Percentiles rank a stretch among this genome's conserved stretches.
phyloP scores from a whole-genome alignment of 768 basidiomycete species.

The Suillus paluster region DNA sequence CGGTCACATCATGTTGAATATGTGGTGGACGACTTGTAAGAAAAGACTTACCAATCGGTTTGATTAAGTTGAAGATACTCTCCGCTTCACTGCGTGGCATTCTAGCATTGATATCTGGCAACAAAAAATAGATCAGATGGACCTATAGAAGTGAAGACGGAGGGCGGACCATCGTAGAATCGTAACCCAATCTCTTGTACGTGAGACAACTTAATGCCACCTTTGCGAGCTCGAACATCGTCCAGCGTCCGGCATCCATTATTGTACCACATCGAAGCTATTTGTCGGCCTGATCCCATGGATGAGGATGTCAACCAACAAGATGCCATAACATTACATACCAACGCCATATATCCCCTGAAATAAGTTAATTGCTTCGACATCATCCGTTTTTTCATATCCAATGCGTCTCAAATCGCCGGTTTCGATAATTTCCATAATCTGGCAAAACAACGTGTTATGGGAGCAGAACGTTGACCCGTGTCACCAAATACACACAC shows the following conservation, averaged over 20 bases:
- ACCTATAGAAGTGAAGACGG: slow-evolving; percentile 1
- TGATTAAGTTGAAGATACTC: slow-evolving; percentile 73
- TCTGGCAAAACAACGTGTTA: slow-evolving; percentile 46
- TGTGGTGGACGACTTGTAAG: neutral
- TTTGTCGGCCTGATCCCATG: slow-evolving; percentile 56
- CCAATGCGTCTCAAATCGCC: slow-evolving; percentile 71
- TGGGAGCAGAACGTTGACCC: neutral
- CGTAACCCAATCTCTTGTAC: slow-evolving; percentile 70
- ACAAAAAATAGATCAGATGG: neutral
- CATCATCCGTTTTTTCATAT: slow-evolving; percentile 69
- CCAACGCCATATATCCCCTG: slow-evolving; percentile 89
- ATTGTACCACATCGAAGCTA: slow-evolving; percentile 74
- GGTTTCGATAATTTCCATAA: slow-evolving; percentile 80
- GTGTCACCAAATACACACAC: slow-evolving; percentile 38
- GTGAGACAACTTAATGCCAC: slow-evolving; percentile 60
- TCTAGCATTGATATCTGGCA: slow-evolving; percentile 76
- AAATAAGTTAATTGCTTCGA: slow-evolving; percentile 60
- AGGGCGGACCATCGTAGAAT: slow-evolving; percentile 65
- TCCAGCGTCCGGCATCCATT: slow-evolving; percentile 79
- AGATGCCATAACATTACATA: slow-evolving; percentile 34
- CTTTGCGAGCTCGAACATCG: slow-evolving; percentile 65
- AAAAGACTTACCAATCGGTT: slow-evolving; percentile 59
- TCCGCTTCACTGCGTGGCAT: slow-evolving; percentile 86
- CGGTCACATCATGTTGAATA: neutral
- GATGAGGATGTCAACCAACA: neutral